Base-by-base conservation (phyloP, 768 basidiomycete species). In the Boletus vinaceobasis region DNA sequence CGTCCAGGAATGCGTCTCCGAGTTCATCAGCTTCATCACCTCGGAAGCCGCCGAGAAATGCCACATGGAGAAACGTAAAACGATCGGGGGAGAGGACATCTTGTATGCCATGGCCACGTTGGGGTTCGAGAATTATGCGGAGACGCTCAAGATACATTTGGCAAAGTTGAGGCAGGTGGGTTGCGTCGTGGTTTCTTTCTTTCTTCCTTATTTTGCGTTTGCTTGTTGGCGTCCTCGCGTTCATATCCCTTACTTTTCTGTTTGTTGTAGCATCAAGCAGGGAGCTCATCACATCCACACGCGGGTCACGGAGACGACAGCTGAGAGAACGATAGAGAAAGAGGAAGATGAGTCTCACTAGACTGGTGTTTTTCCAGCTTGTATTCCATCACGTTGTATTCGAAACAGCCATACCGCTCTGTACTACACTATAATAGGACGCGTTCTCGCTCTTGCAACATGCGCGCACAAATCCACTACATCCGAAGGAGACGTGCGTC, bases 1-100 rank as follows among this genome's bases (percentile, higher is more conserved):
- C 73, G 93, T 98, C 40, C 96, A 98, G 71, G 96, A 98, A 74
- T 97, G 95, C 73, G 93, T 97, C 52, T 93, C 90, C 40, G 96
- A 98, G 75, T 98, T 97, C 78, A 98, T 98, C 71, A 87, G 86
- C 63, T 98, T 98, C 80, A 93, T 98, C 75, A 97, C 95, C 29
- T 90, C 87, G 42, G 96, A 98, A 71, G 96, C 96, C 5, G 93
- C 92, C 15, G 96, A 98, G 72, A 93, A 93, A 65, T 95, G 93
- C 61, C 83, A 89, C 67, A 77, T 89, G 62, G 95, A 98, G 77
- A 98, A 98, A 74, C 82, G 96, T 58, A 98, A 98, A 78, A 98
- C 96, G 55, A 94, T 98, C 42, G 94, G 93, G 13, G 96, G 96
- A 26, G 95, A 98, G 77, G 96, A 98, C 71, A 95, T 98, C 43